Conservation (phyloP, 73 alveolate species). For the Urostyla sp. region DNA sequence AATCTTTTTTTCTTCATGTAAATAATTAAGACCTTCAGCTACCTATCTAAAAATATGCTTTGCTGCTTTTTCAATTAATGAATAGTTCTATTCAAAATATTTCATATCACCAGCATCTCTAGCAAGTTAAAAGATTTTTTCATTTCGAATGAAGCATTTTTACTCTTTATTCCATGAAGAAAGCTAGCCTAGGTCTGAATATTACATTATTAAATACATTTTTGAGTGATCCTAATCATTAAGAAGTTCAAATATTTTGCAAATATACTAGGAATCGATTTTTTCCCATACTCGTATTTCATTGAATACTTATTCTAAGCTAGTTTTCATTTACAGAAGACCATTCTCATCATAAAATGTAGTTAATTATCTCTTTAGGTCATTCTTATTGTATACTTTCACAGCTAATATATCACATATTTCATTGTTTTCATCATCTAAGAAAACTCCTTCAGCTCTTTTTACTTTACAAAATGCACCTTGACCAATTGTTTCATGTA, state of each 20-base stretch:
- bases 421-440: conserved; percentile 10
- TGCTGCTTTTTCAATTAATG: conserved; percentile 10
- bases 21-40: neutral
- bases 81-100: conserved; percentile 2
- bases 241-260: conserved; percentile 18
- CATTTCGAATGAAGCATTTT: neutral
- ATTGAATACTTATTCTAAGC: neutral
- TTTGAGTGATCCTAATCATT: neutral
- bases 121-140: neutral
- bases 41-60: conserved; percentile 4
- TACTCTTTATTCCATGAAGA: neutral
- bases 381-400: neutral
- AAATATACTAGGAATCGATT: neutral
- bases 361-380: neutral
- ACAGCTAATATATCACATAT: conserved; percentile 11
- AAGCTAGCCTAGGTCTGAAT: conserved; percentile 13
- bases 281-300: conserved; percentile 32
- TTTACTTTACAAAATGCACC: conserved; percentile 35
- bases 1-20: conserved; percentile 29
- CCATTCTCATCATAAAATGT: neutral
- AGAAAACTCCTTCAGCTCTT: neutral
- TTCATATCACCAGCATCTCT: neutral
- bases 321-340: neutral
- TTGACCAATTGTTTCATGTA: conserved; percentile 1
- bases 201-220: conserved; percentile 50